phyloP scores from a whole-genome alignment of 2,329 filamentous ascomycete species.

The Dactylellina parvicollis region DNA sequence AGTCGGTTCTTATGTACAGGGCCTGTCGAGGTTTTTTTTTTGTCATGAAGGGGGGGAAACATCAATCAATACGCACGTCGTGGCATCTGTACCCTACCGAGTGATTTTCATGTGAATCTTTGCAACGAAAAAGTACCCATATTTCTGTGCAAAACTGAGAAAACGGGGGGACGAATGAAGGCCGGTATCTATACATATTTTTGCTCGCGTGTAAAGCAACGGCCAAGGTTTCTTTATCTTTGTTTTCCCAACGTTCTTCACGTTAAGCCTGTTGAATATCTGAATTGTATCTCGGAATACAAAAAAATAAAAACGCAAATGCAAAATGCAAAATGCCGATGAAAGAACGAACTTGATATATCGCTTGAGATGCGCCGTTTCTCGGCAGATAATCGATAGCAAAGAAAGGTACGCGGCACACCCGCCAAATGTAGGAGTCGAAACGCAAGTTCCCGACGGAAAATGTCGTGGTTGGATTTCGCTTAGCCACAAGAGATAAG shows the following conservation, averaged over 20 bases:
- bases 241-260: conserved; percentile 8
- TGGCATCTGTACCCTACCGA: neutral
- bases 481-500: conserved; percentile 36
- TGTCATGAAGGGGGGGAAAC: no score
- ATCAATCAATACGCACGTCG: no score
- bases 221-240: conserved; percentile 7
- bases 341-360: neutral
- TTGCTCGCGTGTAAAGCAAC: conserved; percentile 1
- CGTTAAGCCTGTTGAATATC: conserved; percentile 24
- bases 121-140: no score
- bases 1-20: conserved; percentile 9
- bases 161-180: conserved; percentile 12
- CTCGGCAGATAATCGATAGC: no score
- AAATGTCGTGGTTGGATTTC: conserved; percentile 21
- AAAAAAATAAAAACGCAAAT: conserved; percentile 29
- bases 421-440: neutral
- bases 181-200: neutral
- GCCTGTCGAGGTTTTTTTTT: neutral
- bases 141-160: conserved; percentile 14
- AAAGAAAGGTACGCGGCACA: neutral
- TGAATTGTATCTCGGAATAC: conserved; percentile 47
- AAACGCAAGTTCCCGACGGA: neutral
- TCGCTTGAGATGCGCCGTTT: no score
- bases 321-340: conserved; percentile 3
- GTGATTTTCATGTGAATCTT: conserved; percentile 20